Conservation (phyloP, 2,329 filamentous ascomycete species). For the Lecanoromycetidae sp. region DNA sequence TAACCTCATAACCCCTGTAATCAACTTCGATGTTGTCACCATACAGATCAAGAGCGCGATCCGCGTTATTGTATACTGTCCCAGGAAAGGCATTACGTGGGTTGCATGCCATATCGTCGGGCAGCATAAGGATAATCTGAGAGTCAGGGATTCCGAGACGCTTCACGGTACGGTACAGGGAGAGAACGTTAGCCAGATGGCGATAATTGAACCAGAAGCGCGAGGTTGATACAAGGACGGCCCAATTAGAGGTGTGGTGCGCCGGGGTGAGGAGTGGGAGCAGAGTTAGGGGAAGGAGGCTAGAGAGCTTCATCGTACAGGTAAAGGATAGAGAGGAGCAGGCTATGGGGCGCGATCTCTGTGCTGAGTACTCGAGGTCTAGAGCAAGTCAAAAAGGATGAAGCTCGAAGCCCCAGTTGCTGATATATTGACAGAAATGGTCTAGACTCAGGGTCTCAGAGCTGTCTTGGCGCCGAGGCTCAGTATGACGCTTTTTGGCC, state of each 20-base stretch:
- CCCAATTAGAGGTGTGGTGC: slow-evolving; percentile 91
- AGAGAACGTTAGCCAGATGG: slow-evolving; percentile 93
- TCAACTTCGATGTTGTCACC: slow-evolving; percentile 99
- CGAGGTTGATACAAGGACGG: slow-evolving; percentile 94
- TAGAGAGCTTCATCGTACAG: slow-evolving; percentile 9
- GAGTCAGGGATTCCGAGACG: slow-evolving; percentile 94
- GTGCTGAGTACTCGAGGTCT: too few species aligned
- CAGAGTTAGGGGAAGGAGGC: slow-evolving; percentile 11
- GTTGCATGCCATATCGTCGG: slow-evolving; percentile 99
- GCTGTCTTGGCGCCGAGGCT: too few species aligned
- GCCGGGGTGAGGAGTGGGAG: slow-evolving; percentile 10
- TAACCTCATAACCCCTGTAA: slow-evolving; percentile 95
- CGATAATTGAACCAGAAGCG: slow-evolving; percentile 99
- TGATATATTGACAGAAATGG: too few species aligned
- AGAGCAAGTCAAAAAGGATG: too few species aligned
- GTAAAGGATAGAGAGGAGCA: background rate
- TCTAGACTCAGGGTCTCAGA: too few species aligned
- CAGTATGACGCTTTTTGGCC: too few species aligned
- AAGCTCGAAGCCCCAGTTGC: too few species aligned
- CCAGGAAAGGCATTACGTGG: slow-evolving; percentile 95
- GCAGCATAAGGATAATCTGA: slow-evolving; percentile 99
- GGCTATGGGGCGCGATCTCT: too few species aligned
- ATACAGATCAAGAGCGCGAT: slow-evolving; percentile 88
- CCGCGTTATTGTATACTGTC: slow-evolving; percentile 96
- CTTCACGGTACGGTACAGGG: slow-evolving; percentile 95